Evolutionary conservation across 2,329 filamentous ascomycete species (phyloP).

Genomic region (Myotisia sp.): DNA sequence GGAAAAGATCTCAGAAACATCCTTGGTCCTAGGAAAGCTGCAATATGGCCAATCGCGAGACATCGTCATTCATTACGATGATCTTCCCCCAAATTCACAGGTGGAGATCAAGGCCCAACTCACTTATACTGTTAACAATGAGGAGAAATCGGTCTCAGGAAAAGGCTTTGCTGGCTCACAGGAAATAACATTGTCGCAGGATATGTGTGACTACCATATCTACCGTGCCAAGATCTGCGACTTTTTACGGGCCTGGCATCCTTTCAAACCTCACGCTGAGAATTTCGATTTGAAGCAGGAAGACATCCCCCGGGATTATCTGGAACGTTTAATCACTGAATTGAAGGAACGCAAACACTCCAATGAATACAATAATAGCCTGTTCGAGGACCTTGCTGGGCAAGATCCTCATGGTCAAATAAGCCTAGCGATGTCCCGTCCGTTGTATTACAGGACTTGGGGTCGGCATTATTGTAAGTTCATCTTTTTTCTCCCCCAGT

Average conservation of each 20-base stretch:
- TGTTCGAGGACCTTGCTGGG: constrained; percentile 38
- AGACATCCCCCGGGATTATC: constrained; percentile 10
- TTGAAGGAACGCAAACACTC: constrained; percentile 24
- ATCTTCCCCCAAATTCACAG: constrained; percentile 9
- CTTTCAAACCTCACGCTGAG: constrained; percentile 25
- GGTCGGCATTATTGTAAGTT: constrained; percentile 38
- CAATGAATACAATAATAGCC: constrained; percentile 28
- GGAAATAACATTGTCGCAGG: constrained; percentile 1
- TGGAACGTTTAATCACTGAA: constrained; percentile 21
- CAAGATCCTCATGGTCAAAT: constrained; percentile 37
- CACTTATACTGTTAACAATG: constrained; percentile 12
- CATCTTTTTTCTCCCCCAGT: neutral
- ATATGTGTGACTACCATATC: constrained; percentile 35
- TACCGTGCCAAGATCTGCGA: constrained; percentile 38
- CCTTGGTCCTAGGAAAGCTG: constrained; percentile 32
- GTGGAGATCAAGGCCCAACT: constrained; percentile 17
- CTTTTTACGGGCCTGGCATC: constrained; percentile 37
- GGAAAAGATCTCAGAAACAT: constrained; percentile 12
- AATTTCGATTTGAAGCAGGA: constrained; percentile 17
- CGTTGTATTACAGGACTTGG: constrained; percentile 37
- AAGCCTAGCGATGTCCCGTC: constrained; percentile 31
- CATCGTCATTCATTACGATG: constrained; percentile 33
- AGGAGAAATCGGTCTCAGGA: constrained; percentile 3
- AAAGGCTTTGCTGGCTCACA: constrained; percentile 2
- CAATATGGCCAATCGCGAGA: constrained; percentile 50